Base-by-base conservation (phyloP, 192 early-diverging fungal species). In the Entophlyctis luteolus region DNA sequence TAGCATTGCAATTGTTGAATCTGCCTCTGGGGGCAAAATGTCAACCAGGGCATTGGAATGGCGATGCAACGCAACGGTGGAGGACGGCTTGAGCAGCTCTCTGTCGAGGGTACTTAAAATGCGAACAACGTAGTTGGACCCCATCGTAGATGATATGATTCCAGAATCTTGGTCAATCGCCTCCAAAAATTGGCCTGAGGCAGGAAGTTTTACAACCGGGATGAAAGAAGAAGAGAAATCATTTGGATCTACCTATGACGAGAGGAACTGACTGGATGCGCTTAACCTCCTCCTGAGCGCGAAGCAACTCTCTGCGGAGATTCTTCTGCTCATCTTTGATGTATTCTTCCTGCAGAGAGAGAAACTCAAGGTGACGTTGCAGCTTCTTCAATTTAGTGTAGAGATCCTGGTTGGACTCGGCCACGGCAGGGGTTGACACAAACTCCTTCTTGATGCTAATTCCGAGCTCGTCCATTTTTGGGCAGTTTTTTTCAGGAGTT, bases 261-360 rank as follows among this genome's bases (percentile, higher is more conserved):
- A 99, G 82, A 16, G 97, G 97, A 14, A 99, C 95, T 1, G 95
- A 94, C 72, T 95, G 89, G 65, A 99, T 97, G 52, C 97, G 88
- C 80, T 98, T 97, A 31, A 99, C 95, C 77, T 99, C 94, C 68
- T 96, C 95, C 75, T 94, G 91, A 42, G 96, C 94, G 33, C 93
- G 87, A 46, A 96, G 81, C 53, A 99, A 81, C 71, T 99, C 96
- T 45, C 91, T 81, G 73, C 96, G 93, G 55, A 99, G 71, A 76
- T 98, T 95, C 80, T 94, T 92, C 82, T 95, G 93, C 77, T 99
- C 63, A 37, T 96, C 93, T 80, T 96, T 96, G 77, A 99, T 99
- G 77, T 98, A 99, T 75, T 98, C 95, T 74, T 99, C 95, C 80
- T 99, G 95, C 28, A 99, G 80, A 54, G 93, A 89, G 42, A 99